phyloP scores from a whole-genome alignment of 2,329 filamentous ascomycete genomes.

The Cordyceps cateniannulata region DNA sequence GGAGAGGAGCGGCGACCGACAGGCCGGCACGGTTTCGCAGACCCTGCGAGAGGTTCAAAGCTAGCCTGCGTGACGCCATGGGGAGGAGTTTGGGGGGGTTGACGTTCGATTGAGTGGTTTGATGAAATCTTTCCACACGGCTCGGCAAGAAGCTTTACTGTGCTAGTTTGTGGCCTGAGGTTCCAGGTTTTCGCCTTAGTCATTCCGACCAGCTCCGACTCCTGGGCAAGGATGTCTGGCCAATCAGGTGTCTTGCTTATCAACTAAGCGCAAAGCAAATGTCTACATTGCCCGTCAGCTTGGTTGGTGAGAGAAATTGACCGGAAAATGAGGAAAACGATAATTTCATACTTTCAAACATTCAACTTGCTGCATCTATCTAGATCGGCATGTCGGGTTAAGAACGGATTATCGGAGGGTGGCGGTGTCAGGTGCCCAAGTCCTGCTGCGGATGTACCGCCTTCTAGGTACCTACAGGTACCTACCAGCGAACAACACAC shows the following conservation, averaged over 20 bases:
- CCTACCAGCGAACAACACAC: background rate
- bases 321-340: background rate
- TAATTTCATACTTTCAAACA: background rate
- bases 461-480: background rate
- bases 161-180: slow-evolving; percentile 38
- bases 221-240: slow-evolving; percentile 22
- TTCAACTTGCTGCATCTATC: background rate
- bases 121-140: slow-evolving; percentile 43
- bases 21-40: slow-evolving; percentile 82
- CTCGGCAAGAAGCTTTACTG: slow-evolving; percentile 41
- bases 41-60: slow-evolving; percentile 86
- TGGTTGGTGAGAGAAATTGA: background rate
- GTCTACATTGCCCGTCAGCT: background rate
- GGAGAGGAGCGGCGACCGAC: slow-evolving; percentile 68
- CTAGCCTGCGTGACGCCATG: slow-evolving; percentile 97
- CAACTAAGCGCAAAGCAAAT: slow-evolving; percentile 1
- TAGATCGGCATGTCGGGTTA: background rate
- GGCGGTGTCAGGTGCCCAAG: slow-evolving; percentile 1
- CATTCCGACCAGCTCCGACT: slow-evolving; percentile 38
- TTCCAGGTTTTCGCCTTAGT: slow-evolving; percentile 31
- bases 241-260: slow-evolving; percentile 26
- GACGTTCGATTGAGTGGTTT: slow-evolving; percentile 49
- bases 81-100: slow-evolving; percentile 43
- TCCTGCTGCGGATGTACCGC: background rate
- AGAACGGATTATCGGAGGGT: background rate